Evolutionary conservation across 495 filamentous ascomycete genomes (phyloP), one percentile per base, ranked within the genome.

Genomic region (Tuber borchii): DNA sequence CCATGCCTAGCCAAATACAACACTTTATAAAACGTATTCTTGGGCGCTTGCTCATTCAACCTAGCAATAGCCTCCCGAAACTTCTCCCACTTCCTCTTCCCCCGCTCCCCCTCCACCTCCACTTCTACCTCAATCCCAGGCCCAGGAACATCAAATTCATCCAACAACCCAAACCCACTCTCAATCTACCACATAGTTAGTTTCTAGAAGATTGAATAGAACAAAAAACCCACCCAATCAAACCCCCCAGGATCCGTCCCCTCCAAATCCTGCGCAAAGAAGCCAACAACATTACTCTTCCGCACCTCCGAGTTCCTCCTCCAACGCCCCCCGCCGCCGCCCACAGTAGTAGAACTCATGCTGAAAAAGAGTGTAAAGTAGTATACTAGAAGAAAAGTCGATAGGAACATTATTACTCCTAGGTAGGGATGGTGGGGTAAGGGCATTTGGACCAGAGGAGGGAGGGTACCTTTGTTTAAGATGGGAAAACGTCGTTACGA

Each of bases 1-100:
- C 91, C 91, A 77, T 93, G 91, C 37, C 91, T 87, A 14, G 88
- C 91, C 65, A 91, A 81, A 85, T 88, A 93, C 37, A 93, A 82
- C 4, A 93, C 88, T 78, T 91, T 92, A 83, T 92, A 93, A 65
- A 87, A 81, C 9, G 88, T 86, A 69, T 87, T 84, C 10, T 78
- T 71, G 1, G 86, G 84, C 17, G 86, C 83, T 10, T 86, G 82
- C 0, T 77, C 71, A 79, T 93, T 92, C 76, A 91, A 82, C 14
- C 83, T 79, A 14, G 84, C 74, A 7, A 93, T 88, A 72, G 90
- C 85, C 69, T 86, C 72, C 76, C 88, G 84, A 83, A 93, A 93
- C 31, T 88, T 86, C 75, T 90, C 85, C 91, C 91, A 93, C 71
- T 86, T 84, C 69, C 84, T 83, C 17, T n/a, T n/a, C n/a, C n/a